Conservation (phyloP, 1,139 yeast genomes). For the Geotrichum fermentans region DNA sequence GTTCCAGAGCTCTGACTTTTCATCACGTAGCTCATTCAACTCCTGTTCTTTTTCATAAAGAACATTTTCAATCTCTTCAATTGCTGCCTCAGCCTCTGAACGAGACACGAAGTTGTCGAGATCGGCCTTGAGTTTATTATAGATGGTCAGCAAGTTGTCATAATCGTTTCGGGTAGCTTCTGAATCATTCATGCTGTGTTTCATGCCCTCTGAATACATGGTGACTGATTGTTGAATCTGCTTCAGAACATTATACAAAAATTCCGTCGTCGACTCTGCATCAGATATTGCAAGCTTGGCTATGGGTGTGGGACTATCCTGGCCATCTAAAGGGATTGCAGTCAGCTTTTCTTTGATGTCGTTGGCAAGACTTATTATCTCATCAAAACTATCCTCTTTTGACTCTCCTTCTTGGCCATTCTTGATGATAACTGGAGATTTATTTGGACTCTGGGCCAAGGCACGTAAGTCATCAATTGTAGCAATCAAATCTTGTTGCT, state of each 20-base stretch:
- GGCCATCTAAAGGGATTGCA: background rate
- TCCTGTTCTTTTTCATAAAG: slow-evolving; percentile 19
- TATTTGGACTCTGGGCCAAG: background rate
- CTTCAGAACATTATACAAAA: slow-evolving; percentile 4
- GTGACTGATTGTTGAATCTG: slow-evolving; percentile 4
- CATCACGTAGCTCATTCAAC: slow-evolving; percentile 9
- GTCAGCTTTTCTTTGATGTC: background rate
- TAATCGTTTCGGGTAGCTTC: slow-evolving; percentile 1
- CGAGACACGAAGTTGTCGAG: slow-evolving; percentile 13
- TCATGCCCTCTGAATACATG: background rate
- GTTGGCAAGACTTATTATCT: background rate
- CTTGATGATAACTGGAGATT: background rate
- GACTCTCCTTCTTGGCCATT: background rate
- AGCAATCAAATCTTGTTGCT: slow-evolving; percentile 7
- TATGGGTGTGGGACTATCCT: background rate
- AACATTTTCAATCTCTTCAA: slow-evolving; percentile 11
- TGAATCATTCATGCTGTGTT: background rate
- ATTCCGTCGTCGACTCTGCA: slow-evolving; percentile 1
- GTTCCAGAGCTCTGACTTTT: slow-evolving; percentile 12
- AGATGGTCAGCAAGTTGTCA: slow-evolving; percentile 9
- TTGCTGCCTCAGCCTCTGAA: slow-evolving; percentile 11
- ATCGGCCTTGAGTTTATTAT: slow-evolving; percentile 8
- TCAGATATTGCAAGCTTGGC: slow-evolving; percentile 5
- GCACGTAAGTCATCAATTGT: background rate
- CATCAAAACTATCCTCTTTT: background rate